These are phyloP conservation scores for Botrytis fragariae DNA, from an alignment of 2,329 filamentous ascomycete species.

Conservation along the genomic window DNA sequence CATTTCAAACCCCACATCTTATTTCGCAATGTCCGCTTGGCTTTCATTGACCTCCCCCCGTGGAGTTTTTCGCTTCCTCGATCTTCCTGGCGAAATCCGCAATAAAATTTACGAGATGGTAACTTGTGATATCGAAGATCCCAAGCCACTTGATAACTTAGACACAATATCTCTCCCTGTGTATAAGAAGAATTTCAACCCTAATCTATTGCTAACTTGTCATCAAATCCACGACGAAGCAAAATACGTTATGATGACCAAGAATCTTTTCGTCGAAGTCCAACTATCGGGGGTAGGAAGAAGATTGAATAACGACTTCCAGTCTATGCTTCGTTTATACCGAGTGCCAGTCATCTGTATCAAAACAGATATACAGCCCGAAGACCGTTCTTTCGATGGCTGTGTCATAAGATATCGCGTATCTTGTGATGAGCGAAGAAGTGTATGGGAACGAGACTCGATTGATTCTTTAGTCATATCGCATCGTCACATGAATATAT, in stretches of 20 bases:
- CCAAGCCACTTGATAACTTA: neutral
- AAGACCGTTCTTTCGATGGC: neutral
- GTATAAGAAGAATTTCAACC: neutral
- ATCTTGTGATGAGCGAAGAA: neutral
- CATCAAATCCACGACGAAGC: neutral
- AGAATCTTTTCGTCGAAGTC: neutral
- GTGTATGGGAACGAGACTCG: neutral
- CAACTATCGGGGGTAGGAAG: neutral
- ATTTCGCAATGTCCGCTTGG: neutral
- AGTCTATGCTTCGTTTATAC: neutral
- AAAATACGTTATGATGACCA: neutral
- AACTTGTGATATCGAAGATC: neutral
- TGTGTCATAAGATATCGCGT: neutral
- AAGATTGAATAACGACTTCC: neutral
- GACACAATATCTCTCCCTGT: neutral
- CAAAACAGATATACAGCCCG: neutral
- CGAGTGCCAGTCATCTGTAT: neutral
- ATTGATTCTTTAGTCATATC: neutral
- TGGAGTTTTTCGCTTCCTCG: neutral
- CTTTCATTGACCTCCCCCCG: no score
- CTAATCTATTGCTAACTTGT: neutral
- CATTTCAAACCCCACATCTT: neutral
- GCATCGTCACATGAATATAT: neutral
- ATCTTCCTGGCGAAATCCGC: neutral
- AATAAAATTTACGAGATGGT: neutral